Evolutionary conservation across 2,329 filamentous ascomycete species (phyloP).

Genomic region (Alternaria sp.): DNA sequence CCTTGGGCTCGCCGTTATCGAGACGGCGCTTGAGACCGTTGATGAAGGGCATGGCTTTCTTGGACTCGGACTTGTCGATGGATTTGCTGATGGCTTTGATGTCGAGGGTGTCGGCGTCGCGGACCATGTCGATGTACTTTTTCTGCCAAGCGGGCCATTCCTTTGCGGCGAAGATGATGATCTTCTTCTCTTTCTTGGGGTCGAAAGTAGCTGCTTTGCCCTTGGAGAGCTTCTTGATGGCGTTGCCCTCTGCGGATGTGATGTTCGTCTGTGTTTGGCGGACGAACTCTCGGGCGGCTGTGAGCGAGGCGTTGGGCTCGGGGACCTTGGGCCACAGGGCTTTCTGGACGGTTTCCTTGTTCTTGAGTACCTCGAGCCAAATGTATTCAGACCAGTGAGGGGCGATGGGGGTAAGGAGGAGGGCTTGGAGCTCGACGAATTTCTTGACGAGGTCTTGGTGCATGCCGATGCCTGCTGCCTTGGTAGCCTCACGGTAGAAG

Average conservation of each 20-base stretch:
- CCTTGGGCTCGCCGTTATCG: conserved; percentile 68
- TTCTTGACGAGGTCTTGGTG: conserved; percentile 78
- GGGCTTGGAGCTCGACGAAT: conserved; percentile 85
- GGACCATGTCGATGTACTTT: conserved; percentile 44
- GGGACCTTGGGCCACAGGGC: conserved; percentile 76
- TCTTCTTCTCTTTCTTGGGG: conserved; percentile 88
- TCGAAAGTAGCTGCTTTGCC: conserved; percentile 87
- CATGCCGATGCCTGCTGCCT: conserved; percentile 80
- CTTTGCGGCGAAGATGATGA: conserved; percentile 82
- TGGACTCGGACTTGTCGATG: conserved; percentile 88
- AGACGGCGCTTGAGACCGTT: conserved; percentile 86
- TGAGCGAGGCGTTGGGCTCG: conserved; percentile 68
- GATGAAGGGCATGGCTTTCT: conserved; percentile 98
- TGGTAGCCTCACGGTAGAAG: conserved; percentile 85
- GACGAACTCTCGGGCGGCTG: conserved; percentile 83
- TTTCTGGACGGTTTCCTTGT: conserved; percentile 76
- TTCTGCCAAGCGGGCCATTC: conserved; percentile 86
- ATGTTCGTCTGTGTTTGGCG: conserved; percentile 76
- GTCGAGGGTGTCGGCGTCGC: conserved; percentile 60
- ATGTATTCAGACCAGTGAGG: conserved; percentile 96
- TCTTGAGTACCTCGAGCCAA: conserved; percentile 88
- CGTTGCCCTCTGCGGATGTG: conserved; percentile 80
- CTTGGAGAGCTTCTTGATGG: conserved; percentile 89
- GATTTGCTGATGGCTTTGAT: conserved; percentile 81
- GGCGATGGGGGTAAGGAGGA: conserved; percentile 81